phyloP scores from a whole-genome alignment of 1,284 basidiomycete genomes.

The Papiliotrema terrestris region DNA sequence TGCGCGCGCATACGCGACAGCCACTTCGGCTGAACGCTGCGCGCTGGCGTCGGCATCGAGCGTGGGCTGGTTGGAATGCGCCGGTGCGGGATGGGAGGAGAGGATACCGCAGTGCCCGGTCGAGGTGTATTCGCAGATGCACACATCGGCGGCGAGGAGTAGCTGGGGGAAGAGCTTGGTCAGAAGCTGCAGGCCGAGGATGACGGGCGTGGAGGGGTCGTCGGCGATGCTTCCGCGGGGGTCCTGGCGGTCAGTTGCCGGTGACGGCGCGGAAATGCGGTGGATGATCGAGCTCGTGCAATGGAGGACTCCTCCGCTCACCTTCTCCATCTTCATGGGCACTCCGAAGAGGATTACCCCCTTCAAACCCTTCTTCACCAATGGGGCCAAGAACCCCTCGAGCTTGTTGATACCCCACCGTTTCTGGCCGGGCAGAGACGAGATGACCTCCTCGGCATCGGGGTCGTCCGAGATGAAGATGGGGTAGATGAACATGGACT shows the following conservation, averaged over 20 bases:
- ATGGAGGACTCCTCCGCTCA: slow-evolving; percentile 42
- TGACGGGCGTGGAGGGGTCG: slow-evolving; percentile 85
- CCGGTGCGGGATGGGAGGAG: slow-evolving; percentile 38
- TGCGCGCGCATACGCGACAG: slow-evolving; percentile 85
- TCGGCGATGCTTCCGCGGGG: slow-evolving; percentile 80
- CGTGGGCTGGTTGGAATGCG: slow-evolving; percentile 35
- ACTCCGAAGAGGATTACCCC: slow-evolving; percentile 98
- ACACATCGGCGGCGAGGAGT: slow-evolving; percentile 92
- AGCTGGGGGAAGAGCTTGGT: slow-evolving; percentile 72
- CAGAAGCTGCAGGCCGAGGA: slow-evolving; percentile 78
- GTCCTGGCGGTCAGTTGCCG: slow-evolving; percentile 59
- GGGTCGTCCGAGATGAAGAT: slow-evolving; percentile 94
- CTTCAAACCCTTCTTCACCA: slow-evolving; percentile 82
- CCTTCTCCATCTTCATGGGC: slow-evolving; percentile 78
- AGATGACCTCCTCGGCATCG: slow-evolving; percentile 71
- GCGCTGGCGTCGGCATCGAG: slow-evolving; percentile 69
- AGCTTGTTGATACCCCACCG: slow-evolving; percentile 93
- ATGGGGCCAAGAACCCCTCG: slow-evolving; percentile 78
- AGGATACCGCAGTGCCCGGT: slow-evolving; percentile 96
- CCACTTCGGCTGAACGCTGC: slow-evolving; percentile 83
- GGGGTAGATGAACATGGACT: slow-evolving; percentile 95
- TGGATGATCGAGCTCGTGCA: too few species aligned
- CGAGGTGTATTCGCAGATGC: slow-evolving; percentile 98
- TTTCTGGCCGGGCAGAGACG: slow-evolving; percentile 76
- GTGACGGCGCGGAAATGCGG: neutral